Percentiles rank a stretch among this genome's conserved stretches.
These are phyloP conservation scores for Draba incana DNA, from an alignment of 345 rosid species.

Conservation along the genomic window DNA sequence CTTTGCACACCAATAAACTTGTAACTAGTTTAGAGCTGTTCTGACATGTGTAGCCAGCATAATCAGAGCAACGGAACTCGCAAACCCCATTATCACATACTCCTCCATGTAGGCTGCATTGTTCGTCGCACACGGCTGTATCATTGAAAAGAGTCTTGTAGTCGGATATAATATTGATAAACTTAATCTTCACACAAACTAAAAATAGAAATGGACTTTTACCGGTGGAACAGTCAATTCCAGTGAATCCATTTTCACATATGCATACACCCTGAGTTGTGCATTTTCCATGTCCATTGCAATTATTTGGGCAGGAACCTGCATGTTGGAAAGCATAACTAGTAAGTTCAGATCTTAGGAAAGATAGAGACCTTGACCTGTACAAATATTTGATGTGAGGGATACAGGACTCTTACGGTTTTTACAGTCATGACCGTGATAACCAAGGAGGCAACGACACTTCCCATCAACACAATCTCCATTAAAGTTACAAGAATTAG, in stretches of 20 bases:
- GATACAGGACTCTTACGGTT: conserved; percentile 59
- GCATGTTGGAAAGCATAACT: conserved; percentile 24
- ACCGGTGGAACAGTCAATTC: conserved; percentile 98
- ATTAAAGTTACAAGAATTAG: conserved; percentile 76
- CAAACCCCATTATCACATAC: conserved; percentile 99
- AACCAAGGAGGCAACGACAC: conserved; percentile 89
- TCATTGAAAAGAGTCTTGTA: conserved; percentile 9
- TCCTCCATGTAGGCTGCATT: conserved; percentile 98
- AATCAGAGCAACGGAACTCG: conserved; percentile 98
- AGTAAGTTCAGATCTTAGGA: conserved; percentile 14
- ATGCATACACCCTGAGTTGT: conserved; percentile 70
- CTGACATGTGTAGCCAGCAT: conserved; percentile 97
- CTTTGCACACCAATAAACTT: conserved; percentile 82
- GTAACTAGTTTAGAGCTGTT: conserved; percentile 86
- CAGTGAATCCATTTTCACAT: conserved; percentile 81
- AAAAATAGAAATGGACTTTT: conserved; percentile 13
- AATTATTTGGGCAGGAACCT: conserved; percentile 92
- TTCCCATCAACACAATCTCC: conserved; percentile 93
- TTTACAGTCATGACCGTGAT: conserved; percentile 86
- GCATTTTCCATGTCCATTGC: conserved; percentile 84
- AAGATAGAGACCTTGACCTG: conserved; percentile 25
- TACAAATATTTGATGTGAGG: background rate
- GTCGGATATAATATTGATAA: background rate
- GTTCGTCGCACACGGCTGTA: conserved; percentile 96
- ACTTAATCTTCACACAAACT: background rate